These are phyloP conservation scores for Ramularia endophylla DNA, from an alignment of 2,329 filamentous ascomycete genomes.

Conservation along the genomic window DNA sequence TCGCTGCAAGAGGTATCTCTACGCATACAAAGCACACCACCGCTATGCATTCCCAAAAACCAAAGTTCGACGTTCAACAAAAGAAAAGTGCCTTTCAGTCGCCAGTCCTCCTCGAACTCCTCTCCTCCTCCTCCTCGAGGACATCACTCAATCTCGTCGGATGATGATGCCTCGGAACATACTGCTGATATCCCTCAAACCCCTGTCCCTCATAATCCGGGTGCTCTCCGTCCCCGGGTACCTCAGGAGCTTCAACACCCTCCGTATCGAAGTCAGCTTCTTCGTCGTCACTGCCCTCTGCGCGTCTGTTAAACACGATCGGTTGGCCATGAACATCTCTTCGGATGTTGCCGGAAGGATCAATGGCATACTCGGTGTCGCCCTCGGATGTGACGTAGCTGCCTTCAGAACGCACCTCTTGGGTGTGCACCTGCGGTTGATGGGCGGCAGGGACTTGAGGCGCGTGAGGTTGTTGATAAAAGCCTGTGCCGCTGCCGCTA, in stretches of 20 bases:
- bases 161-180: slow-evolving; percentile 62
- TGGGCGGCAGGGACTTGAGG: slow-evolving; percentile 30
- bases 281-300: slow-evolving; percentile 3
- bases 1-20: too few species aligned
- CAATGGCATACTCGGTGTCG: slow-evolving; percentile 66
- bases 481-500: slow-evolving; percentile 21
- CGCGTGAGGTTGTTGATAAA: slow-evolving; percentile 39
- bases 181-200: slow-evolving; percentile 58
- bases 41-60: too few species aligned
- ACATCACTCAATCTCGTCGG: slow-evolving; percentile 86
- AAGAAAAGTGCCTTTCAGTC: slow-evolving; percentile 3
- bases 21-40: too few species aligned
- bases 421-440: slow-evolving; percentile 22
- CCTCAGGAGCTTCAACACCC: background rate
- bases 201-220: slow-evolving; percentile 46
- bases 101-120: slow-evolving; percentile 29
- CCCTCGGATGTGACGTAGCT: slow-evolving; percentile 47
- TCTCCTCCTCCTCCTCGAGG: slow-evolving; percentile 70
- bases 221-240: slow-evolving; percentile 10
- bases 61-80: too few species aligned
- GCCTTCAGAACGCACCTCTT: slow-evolving; percentile 20
- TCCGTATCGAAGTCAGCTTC: slow-evolving; percentile 48
- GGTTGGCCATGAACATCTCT: slow-evolving; percentile 57
- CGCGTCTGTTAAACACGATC: slow-evolving; percentile 45
- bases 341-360: slow-evolving; percentile 55